Base-by-base conservation (phyloP, 148 eudicot genomes). In the Hydrangea macrophylla region DNA sequence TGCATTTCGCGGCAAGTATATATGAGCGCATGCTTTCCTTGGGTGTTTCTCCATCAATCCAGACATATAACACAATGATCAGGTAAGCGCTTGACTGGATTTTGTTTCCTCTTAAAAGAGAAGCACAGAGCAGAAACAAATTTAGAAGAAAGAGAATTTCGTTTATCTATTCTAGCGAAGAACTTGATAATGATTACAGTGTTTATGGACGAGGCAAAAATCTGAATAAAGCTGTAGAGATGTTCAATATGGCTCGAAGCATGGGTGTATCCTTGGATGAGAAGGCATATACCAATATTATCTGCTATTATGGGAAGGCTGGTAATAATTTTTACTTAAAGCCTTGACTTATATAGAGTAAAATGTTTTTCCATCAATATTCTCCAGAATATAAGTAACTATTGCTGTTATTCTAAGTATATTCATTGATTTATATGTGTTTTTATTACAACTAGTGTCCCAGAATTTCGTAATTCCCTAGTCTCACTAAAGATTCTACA, bases 11-110 rank as follows among this genome's bases (percentile, higher is more conserved):
- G 11, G 39, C 65, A 65, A 78, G 65, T 64, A 83, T 88, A 59
- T 88, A 73, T 71, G 86, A 85, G 25, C 86, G 72, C 68, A 88
- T 88, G 93, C n/a, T n/a, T n/a, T n/a, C n/a, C n/a, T n/a, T n/a
- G n/a, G n/a, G n/a, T n/a, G n/a, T n/a, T n/a, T n/a, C 70, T 81
- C 85, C 87, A 69, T 83, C 93, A 56, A 78, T 88, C 78, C 90
- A 85, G 73, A 85, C 93, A 57, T 80, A 71, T 67, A 88, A 77
- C 81, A 83, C 85, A 62, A 81, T 88, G 93, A 85, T 88, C 73
- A 88, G 90, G 93, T 85, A 36, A 73, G 62, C 30, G 32, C 54
- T 42, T 11, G n/a, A 36, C 36, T 58, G n/a, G 26, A 7, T 9
- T 66, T 39, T 22, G 10, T 33, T 7, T 18, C 6, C 31, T 27